Percentiles rank a stretch among this genome's conserved stretches.
phyloP scores from a whole-genome alignment of 2,329 filamentous ascomycete species.

The Verticillium klebahnii region DNA sequence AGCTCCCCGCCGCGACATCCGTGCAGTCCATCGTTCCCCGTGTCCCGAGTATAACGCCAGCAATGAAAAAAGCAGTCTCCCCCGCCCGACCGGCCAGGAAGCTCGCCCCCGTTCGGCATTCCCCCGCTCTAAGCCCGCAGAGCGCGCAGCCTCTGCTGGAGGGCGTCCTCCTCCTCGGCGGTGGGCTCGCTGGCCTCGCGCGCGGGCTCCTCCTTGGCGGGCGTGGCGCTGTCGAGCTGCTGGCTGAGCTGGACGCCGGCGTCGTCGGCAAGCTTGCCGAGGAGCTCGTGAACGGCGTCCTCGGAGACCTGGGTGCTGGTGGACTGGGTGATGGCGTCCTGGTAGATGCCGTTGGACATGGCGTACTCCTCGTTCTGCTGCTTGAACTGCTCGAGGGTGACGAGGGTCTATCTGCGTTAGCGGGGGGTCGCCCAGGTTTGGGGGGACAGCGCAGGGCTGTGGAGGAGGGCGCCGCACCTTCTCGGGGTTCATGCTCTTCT shows the following conservation, averaged over 20 bases:
- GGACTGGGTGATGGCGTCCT: constrained; percentile 76
- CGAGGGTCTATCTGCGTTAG: constrained; percentile 40
- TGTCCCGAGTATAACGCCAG: background rate
- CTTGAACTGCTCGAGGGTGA: constrained; percentile 57
- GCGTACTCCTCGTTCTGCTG: constrained; percentile 60
- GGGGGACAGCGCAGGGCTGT: background rate
- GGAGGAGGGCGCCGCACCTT: constrained; percentile 29
- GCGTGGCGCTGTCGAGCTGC: constrained; percentile 60
- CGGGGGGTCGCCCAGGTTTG: background rate
- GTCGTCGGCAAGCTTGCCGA: constrained; percentile 83
- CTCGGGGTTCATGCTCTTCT: constrained; percentile 55
- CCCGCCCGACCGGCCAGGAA: background rate
- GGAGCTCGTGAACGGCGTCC: constrained; percentile 81
- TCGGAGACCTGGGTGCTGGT: constrained; percentile 70
- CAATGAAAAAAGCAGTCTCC: background rate
- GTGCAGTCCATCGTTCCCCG: background rate
- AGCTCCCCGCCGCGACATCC: background rate
- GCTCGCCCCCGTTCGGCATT: background rate
- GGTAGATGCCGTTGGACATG: constrained; percentile 70
- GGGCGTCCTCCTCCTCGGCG: constrained; percentile 72
- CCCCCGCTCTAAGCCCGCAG: constrained; percentile 38
- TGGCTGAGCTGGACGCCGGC: constrained; percentile 77
- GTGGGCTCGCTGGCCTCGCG: constrained; percentile 60
- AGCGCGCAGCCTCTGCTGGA: constrained; percentile 57
- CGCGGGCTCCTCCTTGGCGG: constrained; percentile 52